phyloP scores from a whole-genome alignment of 495 filamentous ascomycete genomes.

The Tuber borchii region DNA sequence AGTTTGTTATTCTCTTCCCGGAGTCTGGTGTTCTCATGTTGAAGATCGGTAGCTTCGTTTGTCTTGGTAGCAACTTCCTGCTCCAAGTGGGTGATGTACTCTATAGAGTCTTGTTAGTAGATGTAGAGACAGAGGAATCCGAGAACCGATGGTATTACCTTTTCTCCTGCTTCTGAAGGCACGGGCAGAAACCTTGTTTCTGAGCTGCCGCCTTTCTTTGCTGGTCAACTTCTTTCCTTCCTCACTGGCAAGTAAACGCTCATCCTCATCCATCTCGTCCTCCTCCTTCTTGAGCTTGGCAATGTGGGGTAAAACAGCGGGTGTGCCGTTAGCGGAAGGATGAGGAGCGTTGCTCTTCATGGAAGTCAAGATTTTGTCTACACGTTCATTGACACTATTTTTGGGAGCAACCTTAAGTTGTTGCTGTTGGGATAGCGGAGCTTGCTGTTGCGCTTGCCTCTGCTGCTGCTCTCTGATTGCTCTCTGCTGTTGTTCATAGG shows the following conservation, averaged over 20 bases:
- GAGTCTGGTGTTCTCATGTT: conserved; percentile 35
- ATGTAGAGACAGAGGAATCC: conserved; percentile 33
- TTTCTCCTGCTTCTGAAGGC: conserved; percentile 94
- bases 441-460: conserved; percentile 58
- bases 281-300: conserved; percentile 69
- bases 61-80: conserved; percentile 45
- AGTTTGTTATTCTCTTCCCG: conserved; percentile 37
- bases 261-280: conserved; percentile 98
- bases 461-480: conserved; percentile 53
- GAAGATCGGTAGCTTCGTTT: conserved; percentile 34
- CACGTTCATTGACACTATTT: conserved; percentile 44
- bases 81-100: conserved; percentile 80
- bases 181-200: conserved; percentile 96
- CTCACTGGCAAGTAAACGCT: conserved; percentile 83
- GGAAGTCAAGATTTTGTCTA: conserved; percentile 39
- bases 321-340: conserved; percentile 47
- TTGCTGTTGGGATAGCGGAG: conserved; percentile 56
- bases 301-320: conserved; percentile 54
- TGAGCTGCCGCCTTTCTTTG: conserved; percentile 86
- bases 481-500: conserved; percentile 59
- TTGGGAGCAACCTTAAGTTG: conserved; percentile 28
- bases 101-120: conserved; percentile 47
- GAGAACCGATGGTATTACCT: conserved; percentile 53
- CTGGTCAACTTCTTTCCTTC: conserved; percentile 95
- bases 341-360: conserved; percentile 48